Evolutionary conservation across 2,329 filamentous ascomycete genomes (phyloP).

Genomic region (Dothiorella sarmentorum): DNA sequence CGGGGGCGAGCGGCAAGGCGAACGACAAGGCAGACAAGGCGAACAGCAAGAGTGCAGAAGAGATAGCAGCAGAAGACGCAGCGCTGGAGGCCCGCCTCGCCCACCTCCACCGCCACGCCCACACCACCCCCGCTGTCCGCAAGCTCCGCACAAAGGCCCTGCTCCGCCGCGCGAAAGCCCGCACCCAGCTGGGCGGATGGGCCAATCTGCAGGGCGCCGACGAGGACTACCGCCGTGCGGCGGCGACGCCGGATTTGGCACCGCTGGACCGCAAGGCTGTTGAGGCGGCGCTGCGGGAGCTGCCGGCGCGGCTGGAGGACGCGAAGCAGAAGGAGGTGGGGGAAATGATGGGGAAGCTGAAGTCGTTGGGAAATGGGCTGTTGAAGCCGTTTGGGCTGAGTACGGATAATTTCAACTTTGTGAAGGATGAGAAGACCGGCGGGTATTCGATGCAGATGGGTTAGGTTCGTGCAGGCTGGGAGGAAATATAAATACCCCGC

Average conservation of each 20-base stretch:
- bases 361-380: slow-evolving; percentile 85
- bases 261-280: slow-evolving; percentile 66
- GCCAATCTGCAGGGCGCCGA: slow-evolving; percentile 73
- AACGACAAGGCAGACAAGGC: slow-evolving; percentile 43
- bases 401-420: slow-evolving; percentile 92
- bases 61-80: slow-evolving; percentile 55
- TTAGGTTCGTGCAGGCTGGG: no score
- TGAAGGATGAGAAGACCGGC: slow-evolving; percentile 82
- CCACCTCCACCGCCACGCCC: slow-evolving; percentile 23
- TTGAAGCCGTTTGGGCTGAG: slow-evolving; percentile 90
- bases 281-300: slow-evolving; percentile 58
- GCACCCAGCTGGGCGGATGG: slow-evolving; percentile 72
- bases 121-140: slow-evolving; percentile 57
- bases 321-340: slow-evolving; percentile 85
- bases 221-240: slow-evolving; percentile 72
- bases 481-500: no score
- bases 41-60: slow-evolving; percentile 50
- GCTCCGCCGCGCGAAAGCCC: slow-evolving; percentile 71
- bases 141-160: slow-evolving; percentile 81
- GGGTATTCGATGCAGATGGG: slow-evolving; percentile 93
- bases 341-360: slow-evolving; percentile 98
- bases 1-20: slow-evolving; percentile 25
- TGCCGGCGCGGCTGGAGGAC: slow-evolving; percentile 68
- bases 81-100: not conserved
- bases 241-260: slow-evolving; percentile 58